A percentile compares a stretch with the other conserved stretches of the same genome.
Evolutionary conservation across 75 land plant species (phyloP).

Genomic region (Azolla pinnata): DNA sequence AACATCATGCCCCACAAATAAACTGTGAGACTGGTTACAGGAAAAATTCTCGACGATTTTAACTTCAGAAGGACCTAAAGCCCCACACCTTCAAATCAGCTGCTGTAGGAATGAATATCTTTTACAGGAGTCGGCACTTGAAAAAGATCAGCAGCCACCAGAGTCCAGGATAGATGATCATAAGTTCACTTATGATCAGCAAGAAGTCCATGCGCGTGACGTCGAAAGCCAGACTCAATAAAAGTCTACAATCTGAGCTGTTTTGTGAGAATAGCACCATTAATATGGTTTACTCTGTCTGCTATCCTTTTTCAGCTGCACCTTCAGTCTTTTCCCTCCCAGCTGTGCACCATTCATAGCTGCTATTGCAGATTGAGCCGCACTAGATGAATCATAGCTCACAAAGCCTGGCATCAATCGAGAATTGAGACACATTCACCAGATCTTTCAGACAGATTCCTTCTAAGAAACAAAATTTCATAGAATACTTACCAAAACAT

Average conservation of each 20-base stretch:
- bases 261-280: not conserved
- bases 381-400: conserved; percentile 74
- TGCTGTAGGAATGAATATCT: not conserved
- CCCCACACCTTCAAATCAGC: conserved; percentile 5
- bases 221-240: no score
- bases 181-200: no score
- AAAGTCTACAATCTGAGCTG: not conserved
- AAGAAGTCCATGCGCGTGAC: no score
- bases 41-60: not conserved
- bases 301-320: conserved; percentile 87
- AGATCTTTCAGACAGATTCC: not conserved
- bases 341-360: conserved; percentile 83
- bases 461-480: not conserved
- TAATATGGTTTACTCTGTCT: conserved; percentile 71
- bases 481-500: conserved; percentile 65
- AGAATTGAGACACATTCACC: not conserved
- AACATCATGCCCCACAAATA: conserved; percentile 1
- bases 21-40: not conserved
- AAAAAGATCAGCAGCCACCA: not conserved
- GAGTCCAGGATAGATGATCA: no score
- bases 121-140: not conserved
- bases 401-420: conserved; percentile 62
- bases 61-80: not conserved
- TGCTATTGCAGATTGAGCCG: conserved; percentile 76
- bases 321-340: conserved; percentile 87